phyloP scores from a whole-genome alignment of 1,139 yeast genomes.

The Pichia sp. region DNA sequence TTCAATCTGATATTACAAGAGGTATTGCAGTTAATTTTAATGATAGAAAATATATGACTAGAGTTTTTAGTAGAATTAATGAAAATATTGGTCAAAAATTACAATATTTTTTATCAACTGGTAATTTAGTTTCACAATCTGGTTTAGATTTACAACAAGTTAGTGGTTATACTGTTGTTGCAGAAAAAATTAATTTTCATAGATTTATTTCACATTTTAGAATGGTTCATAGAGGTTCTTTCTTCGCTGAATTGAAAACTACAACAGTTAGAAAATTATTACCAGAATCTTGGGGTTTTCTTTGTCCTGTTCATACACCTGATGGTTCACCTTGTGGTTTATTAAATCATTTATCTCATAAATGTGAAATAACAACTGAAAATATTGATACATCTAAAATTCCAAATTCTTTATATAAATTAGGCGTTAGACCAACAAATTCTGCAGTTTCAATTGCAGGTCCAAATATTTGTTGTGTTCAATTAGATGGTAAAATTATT shows the following conservation, averaged over 20 bases:
- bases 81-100: slow-evolving; percentile 93
- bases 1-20: slow-evolving; percentile 75
- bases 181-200: slow-evolving; percentile 95
- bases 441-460: slow-evolving; percentile 67
- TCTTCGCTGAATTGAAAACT: slow-evolving; percentile 95
- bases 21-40: slow-evolving; percentile 77
- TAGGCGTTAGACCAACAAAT: slow-evolving; percentile 80
- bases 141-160: slow-evolving; percentile 98
- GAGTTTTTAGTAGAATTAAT: slow-evolving; percentile 74
- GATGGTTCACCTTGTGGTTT: slow-evolving; percentile 99
- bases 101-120: slow-evolving; percentile 92
- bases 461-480: slow-evolving; percentile 81
- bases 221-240: slow-evolving; percentile 99
- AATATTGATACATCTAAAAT: slow-evolving; percentile 70
- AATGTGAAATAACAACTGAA: slow-evolving; percentile 78
- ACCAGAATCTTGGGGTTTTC: slow-evolving; percentile 98
- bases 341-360: slow-evolving; percentile 92
- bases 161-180: slow-evolving; percentile 96
- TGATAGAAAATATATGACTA: slow-evolving; percentile 74
- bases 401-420: slow-evolving; percentile 56
- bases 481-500: slow-evolving; percentile 82
- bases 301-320: slow-evolving; percentile 99
- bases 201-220: slow-evolving; percentile 95
- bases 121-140: slow-evolving; percentile 93
- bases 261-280: slow-evolving; percentile 93